A percentile compares a stretch with the other conserved stretches of the same genome.
phyloP scores from a whole-genome alignment of 768 basidiomycete species.

The Lentinula detonsa region DNA sequence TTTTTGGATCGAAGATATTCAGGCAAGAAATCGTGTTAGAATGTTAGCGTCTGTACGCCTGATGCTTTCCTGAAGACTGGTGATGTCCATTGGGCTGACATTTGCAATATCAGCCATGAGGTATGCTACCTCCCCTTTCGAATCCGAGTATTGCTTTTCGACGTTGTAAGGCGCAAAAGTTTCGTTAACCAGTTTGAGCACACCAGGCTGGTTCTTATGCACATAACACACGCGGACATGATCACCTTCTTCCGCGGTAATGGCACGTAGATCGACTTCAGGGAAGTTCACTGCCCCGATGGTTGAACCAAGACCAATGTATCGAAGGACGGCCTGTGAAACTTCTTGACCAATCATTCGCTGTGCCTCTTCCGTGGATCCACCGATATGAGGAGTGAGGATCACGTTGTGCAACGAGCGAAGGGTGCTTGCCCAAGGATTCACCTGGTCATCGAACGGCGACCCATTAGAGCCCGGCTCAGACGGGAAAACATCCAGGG shows the following conservation, averaged over 20 bases:
- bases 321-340: conserved; percentile 74
- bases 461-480: conserved; percentile 92
- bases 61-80: conserved; percentile 72
- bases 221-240: conserved; percentile 91
- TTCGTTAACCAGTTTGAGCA: conserved; percentile 92
- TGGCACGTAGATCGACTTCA: conserved; percentile 93
- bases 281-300: conserved; percentile 98
- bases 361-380: conserved; percentile 98
- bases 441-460: conserved; percentile 84
- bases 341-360: conserved; percentile 97
- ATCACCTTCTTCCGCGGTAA: conserved; percentile 74
- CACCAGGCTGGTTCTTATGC: conserved; percentile 94
- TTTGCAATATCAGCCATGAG: conserved; percentile 96
- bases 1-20: conserved; percentile 7
- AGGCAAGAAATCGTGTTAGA: conserved; percentile 79
- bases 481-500: conserved; percentile 91
- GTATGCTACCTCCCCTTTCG: conserved; percentile 89
- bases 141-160: conserved; percentile 99
- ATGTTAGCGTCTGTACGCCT: conserved; percentile 80
- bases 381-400: conserved; percentile 97
- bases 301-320: conserved; percentile 89
- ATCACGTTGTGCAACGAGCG: conserved; percentile 83
- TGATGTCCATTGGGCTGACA: conserved; percentile 77
- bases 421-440: conserved; percentile 75
- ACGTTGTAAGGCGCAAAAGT: conserved; percentile 94